phyloP scores from a whole-genome alignment of 2,329 filamentous ascomycete species.

The Trichoderma citrinoviride region DNA sequence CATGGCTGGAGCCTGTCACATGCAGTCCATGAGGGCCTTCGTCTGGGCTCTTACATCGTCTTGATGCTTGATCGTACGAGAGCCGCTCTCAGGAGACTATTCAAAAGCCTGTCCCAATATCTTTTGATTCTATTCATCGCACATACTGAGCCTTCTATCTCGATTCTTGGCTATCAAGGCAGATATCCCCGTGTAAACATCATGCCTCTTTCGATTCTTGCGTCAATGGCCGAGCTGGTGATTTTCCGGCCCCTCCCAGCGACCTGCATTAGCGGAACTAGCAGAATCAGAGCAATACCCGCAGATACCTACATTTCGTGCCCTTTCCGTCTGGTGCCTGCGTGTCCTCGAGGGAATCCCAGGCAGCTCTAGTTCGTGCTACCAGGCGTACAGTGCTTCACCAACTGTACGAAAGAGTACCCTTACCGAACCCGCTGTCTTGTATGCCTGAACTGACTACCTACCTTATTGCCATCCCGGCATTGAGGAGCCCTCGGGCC shows the following conservation, averaged over 20 bases:
- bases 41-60: not conserved
- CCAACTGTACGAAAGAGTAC: not conserved
- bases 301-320: slow-evolving; percentile 1
- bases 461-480: too few species aligned
- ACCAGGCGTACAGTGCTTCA: not conserved
- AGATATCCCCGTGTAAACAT: too few species aligned
- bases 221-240: not conserved
- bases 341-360: not conserved
- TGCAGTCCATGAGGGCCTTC: slow-evolving; percentile 1
- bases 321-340: slow-evolving; percentile 9
- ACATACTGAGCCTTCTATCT: too few species aligned
- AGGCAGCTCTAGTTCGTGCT: not conserved
- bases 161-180: too few species aligned
- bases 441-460: too few species aligned
- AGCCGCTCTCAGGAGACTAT: too few species aligned
- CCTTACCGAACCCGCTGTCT: not conserved
- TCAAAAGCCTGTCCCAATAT: too few species aligned
- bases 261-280: slow-evolving; percentile 19
- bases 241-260: slow-evolving; percentile 11
- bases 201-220: too few species aligned
- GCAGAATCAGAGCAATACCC: not conserved
- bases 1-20: slow-evolving; percentile 8
- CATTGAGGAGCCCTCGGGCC: too few species aligned
- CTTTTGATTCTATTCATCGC: too few species aligned
- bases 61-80: not conserved